Base-by-base conservation (phyloP, 352 stramenopile genomes). In the Phytophthora citricola region DNA sequence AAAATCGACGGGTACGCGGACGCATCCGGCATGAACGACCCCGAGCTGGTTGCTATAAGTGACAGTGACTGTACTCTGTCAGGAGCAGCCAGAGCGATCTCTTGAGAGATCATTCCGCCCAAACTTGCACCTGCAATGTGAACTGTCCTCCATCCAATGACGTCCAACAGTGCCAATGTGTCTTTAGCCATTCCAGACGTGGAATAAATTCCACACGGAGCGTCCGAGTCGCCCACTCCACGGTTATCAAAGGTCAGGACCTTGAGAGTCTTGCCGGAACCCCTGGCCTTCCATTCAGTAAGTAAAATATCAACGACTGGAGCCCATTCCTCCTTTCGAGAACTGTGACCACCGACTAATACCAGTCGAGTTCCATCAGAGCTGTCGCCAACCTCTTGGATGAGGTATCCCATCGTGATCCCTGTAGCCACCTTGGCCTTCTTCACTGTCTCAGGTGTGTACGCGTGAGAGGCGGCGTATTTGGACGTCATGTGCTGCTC, bases 91-190 rank as follows among this genome's bases (percentile, higher is more conserved):
- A 76, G 63, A 5, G 81, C n/a, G n/a, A n/a, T n/a, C n/a, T n/a
- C n/a, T n/a, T n/a, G n/a, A 75, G 81, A 64, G 58, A 92, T 90
- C 83, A 92, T 92, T 17, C 83, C 79, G 24, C 83, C 83, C 76
- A 91, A 85, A 46, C 79, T 89, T 17, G 71, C 75, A 46, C 82
- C 82, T 3, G 76, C 71, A 48, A 91, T 44, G 54, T 89, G 79
- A 20, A 76, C 78, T 11, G 68, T 60, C 9, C 68, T 26, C 82
- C 82, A 91, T 2, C 70, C 62, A 17, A 91, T 45, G 34, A 69
- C 65, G 45, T 89, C 75, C 66, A 88, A 53, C 12, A 91, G 63
- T 20, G 73, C 78, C 24, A 91, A 53, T 9, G 77, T 70, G 45
- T 91, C 82, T 32, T 73, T 55, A 8, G 82, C 82, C 80, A 91